These are phyloP conservation scores for Penicillium frequentans DNA, from an alignment of 2,329 filamentous ascomycete genomes.

Conservation along the genomic window DNA sequence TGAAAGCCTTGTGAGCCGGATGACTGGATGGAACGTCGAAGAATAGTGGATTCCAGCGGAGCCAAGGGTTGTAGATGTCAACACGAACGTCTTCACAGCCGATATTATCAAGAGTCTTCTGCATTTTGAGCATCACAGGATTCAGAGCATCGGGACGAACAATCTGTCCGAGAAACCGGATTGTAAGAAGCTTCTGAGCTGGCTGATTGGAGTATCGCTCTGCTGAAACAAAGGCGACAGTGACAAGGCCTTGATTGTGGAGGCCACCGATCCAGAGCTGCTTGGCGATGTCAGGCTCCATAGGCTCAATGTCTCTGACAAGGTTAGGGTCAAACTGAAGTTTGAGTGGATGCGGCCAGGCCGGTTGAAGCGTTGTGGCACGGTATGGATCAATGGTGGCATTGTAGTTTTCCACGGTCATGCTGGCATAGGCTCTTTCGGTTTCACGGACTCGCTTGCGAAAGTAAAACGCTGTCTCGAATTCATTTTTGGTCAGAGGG, in stretches of 20 bases:
- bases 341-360: neutral
- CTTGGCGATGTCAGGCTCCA: neutral
- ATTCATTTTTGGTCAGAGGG: neutral
- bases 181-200: neutral
- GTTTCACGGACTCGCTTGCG: neutral
- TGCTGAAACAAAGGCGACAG: neutral
- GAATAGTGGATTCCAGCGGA: neutral
- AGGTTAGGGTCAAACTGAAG: neutral
- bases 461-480: neutral
- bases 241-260: neutral
- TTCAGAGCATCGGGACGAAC: neutral
- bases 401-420: neutral
- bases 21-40: neutral
- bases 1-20: neutral
- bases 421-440: neutral
- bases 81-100: neutral
- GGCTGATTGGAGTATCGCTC: neutral
- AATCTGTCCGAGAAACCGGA: neutral
- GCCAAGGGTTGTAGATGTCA: neutral
- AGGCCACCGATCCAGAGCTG: neutral
- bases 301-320: neutral
- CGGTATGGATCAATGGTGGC: neutral
- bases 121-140: neutral
- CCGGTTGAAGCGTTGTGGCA: neutral
- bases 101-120: neutral